phyloP scores from a whole-genome alignment of 805 yeast genomes.

The Teunomyces kruisii region DNA sequence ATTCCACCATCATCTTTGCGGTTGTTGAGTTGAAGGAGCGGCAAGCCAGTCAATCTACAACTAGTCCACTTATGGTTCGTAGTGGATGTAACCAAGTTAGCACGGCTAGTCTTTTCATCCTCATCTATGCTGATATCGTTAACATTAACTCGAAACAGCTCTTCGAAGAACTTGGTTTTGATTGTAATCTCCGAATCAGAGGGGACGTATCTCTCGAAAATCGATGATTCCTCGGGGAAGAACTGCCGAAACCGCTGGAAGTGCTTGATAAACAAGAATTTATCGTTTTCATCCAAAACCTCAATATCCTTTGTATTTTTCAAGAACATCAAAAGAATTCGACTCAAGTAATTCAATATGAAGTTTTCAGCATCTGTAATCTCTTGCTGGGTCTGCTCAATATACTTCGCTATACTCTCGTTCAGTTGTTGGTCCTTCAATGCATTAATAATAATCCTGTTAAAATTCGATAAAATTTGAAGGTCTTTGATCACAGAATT shows the following conservation, averaged over 20 bases:
- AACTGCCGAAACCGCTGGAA: slow-evolving; percentile 8
- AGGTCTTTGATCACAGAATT: slow-evolving; percentile 15
- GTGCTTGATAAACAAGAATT: slow-evolving; percentile 20
- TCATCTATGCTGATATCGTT: slow-evolving; percentile 13
- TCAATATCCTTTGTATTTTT: neutral
- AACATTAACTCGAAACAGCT: slow-evolving; percentile 23
- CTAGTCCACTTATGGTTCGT: slow-evolving; percentile 37
- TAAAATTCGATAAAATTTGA: slow-evolving; percentile 23
- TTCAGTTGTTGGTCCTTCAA: slow-evolving; percentile 9
- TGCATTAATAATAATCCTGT: slow-evolving; percentile 18
- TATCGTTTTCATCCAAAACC: slow-evolving; percentile 17
- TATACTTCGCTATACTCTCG: slow-evolving; percentile 1
- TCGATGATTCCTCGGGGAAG: neutral
- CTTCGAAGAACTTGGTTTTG: slow-evolving; percentile 31
- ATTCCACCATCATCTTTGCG: slow-evolving; percentile 31
- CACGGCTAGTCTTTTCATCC: neutral
- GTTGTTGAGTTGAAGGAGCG: slow-evolving; percentile 33
- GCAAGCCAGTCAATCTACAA: slow-evolving; percentile 37
- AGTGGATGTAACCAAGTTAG: slow-evolving; percentile 23
- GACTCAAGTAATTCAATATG: slow-evolving; percentile 18
- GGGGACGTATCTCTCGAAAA: slow-evolving; percentile 9
- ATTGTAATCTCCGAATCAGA: slow-evolving; percentile 22
- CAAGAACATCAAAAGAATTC: slow-evolving; percentile 14
- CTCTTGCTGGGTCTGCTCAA: slow-evolving; percentile 14
- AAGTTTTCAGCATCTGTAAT: slow-evolving; percentile 16